Evolutionary conservation across 768 basidiomycete genomes (phyloP).

Genomic region (Agrocybe pediades): DNA sequence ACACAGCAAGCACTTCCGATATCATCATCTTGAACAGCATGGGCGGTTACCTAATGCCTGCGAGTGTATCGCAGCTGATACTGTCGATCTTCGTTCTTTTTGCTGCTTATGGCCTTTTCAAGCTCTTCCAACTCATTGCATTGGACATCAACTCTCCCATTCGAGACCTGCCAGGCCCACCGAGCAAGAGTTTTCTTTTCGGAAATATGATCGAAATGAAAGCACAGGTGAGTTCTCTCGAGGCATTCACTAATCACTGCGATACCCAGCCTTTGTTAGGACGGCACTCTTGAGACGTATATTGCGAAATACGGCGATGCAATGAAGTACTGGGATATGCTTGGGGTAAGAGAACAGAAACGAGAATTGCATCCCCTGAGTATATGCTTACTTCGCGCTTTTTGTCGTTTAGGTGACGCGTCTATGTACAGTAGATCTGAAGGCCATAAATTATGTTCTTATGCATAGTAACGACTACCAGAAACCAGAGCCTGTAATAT

Average conservation of each 20-base stretch:
- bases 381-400: too few relatives aligned
- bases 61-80: slow-evolving; percentile 9
- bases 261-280: too few relatives aligned
- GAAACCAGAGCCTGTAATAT: slow-evolving; percentile 46
- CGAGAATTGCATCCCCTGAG: too few relatives aligned
- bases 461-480: slow-evolving; percentile 52
- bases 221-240: slow-evolving; percentile 6
- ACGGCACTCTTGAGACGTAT: too few relatives aligned
- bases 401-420: slow-evolving; percentile 30
- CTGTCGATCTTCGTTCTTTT: slow-evolving; percentile 12
- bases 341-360: too few relatives aligned
- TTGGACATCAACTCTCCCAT: slow-evolving; percentile 36
- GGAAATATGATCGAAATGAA: slow-evolving; percentile 17
- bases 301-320: too few relatives aligned
- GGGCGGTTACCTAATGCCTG: too few relatives aligned
- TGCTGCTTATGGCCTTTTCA: slow-evolving; percentile 26
- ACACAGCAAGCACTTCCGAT: too few relatives aligned
- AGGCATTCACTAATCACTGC: too few relatives aligned
- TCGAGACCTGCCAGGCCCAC: slow-evolving; percentile 47
- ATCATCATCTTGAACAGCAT: too few relatives aligned
- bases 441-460: slow-evolving; percentile 64
- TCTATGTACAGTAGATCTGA: slow-evolving; percentile 59
- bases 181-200: slow-evolving; percentile 14
- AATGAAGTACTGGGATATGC: too few relatives aligned
- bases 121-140: slow-evolving; percentile 24